phyloP scores from a whole-genome alignment of 106 monocot genomes.

The Platanthera guangdongensis region DNA sequence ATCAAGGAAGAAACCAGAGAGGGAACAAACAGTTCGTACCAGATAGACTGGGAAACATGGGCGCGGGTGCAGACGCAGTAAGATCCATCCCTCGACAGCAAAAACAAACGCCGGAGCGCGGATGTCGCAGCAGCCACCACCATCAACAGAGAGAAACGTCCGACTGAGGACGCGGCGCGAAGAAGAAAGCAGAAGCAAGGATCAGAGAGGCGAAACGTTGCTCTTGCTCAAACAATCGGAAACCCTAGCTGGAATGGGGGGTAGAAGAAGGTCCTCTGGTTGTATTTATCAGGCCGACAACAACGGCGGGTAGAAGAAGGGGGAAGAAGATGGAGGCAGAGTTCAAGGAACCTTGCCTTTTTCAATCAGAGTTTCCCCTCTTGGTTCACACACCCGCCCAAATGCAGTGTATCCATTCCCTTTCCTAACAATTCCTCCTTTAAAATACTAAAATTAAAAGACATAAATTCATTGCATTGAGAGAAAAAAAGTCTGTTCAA shows the following conservation, averaged over 20 bases:
- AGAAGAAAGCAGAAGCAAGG: background rate
- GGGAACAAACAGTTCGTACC: background rate
- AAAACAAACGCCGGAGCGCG: background rate
- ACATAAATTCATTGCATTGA: background rate
- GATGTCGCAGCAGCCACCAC: background rate
- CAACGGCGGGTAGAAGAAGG: too few species aligned
- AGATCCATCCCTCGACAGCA: background rate
- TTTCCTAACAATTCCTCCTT: too few species aligned
- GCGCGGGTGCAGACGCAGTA: background rate
- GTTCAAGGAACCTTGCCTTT: too few species aligned
- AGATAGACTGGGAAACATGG: background rate
- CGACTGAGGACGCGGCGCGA: background rate
- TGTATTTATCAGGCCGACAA: too few species aligned
- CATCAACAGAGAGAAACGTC: background rate
- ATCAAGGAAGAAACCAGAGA: background rate
- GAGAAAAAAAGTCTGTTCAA: background rate
- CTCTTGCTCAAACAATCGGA: too few species aligned
- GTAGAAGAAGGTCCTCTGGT: too few species aligned
- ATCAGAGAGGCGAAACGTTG: background rate
- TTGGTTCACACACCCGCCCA: too few species aligned
- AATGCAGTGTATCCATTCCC: too few species aligned
- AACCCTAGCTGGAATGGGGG: too few species aligned
- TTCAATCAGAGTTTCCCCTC: too few species aligned
- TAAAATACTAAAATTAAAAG: too few species aligned
- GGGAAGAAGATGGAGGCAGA: too few species aligned